These are phyloP conservation scores for Capsicum chinense DNA, from an alignment of 257 asterid genomes.

Conservation along the genomic window DNA sequence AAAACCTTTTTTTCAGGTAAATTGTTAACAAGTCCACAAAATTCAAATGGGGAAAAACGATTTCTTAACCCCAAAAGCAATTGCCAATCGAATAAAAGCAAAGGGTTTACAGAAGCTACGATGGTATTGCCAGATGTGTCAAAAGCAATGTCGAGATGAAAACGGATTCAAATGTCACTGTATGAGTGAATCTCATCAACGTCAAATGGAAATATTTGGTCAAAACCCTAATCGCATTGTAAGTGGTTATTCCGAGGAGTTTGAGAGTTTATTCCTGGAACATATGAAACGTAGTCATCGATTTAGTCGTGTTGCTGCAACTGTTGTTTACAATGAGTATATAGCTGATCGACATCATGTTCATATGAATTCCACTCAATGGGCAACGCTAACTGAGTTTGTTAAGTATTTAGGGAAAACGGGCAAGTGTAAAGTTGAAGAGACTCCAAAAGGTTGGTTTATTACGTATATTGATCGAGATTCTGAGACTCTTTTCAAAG, in stretches of 20 bases:
- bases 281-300: slow-evolving; percentile 93
- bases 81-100: slow-evolving; percentile 88
- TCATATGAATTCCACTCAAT: slow-evolving; percentile 88
- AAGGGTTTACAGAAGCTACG: slow-evolving; percentile 84
- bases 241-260: slow-evolving; percentile 79
- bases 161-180: slow-evolving; percentile 95
- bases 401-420: slow-evolving; percentile 71
- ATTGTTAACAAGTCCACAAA: background rate
- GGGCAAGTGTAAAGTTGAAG: slow-evolving; percentile 87
- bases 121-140: slow-evolving; percentile 96
- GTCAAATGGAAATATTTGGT: slow-evolving; percentile 93
- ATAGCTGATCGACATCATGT: slow-evolving; percentile 75
- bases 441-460: slow-evolving; percentile 94
- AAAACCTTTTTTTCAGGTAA: too few species aligned
- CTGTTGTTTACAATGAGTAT: slow-evolving; percentile 90
- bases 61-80: slow-evolving; percentile 86
- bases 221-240: slow-evolving; percentile 75
- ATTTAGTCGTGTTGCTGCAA: slow-evolving; percentile 88
- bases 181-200: slow-evolving; percentile 90
- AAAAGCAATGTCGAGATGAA: slow-evolving; percentile 92
- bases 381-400: slow-evolving; percentile 91
- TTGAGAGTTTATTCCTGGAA: slow-evolving; percentile 66
- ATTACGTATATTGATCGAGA: slow-evolving; percentile 86
- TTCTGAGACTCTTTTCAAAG: slow-evolving; percentile 86
- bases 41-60: slow-evolving; percentile 76